Evolutionary conservation across 2,329 filamentous ascomycete species (phyloP), one percentile per base, ranked within the genome.

Genomic region (Herpotrichia juniperi): DNA sequence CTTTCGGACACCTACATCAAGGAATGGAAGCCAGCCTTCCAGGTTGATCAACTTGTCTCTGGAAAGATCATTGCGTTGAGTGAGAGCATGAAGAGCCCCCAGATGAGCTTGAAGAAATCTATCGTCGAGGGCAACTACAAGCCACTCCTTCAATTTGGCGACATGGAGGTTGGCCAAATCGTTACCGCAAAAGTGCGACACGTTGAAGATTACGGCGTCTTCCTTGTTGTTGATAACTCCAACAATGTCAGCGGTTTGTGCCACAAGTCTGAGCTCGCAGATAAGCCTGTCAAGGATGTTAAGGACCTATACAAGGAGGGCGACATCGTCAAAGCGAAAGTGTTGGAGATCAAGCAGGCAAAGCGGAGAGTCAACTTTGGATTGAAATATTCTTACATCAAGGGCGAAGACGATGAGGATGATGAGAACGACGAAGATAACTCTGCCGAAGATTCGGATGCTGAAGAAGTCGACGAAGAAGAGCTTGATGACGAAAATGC

Each of bases 141-240:
- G 39, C 84, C 89, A 19, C 87, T 86, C 1, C 72, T 88, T n/a
- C 87, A 83, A 0, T 88, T 93, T 56, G 81, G 82, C n/a, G 90
- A 96, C 61, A 79, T 97, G 50, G 85, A 88, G 67, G 78, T 83
- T 56, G 93, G 92, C 6, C 90, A 96, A 73, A 78, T 92, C 26
- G 83, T 99, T 28, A 96, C 90, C 11, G 94, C 93, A 43, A 96
- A 91, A 69, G 86, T 99, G 50, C 88, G 93, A 64, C 96, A 96
- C 74, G 92, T 97, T 2, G 91, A 96, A 67, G 90, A 96, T 26
- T 99, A 93, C 71, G 94, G 94, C 59, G 93, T 93, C 4, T 99
- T 99, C 72, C 89, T 99, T 62, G 85, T 96, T 37, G 80, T 99
- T 17, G 91, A 97, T 72, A 87, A 89, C 54, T 96, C 93, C 4